Conservation (phyloP, 768 basidiomycete genomes). For the Pleurotus citrinopileatus region DNA sequence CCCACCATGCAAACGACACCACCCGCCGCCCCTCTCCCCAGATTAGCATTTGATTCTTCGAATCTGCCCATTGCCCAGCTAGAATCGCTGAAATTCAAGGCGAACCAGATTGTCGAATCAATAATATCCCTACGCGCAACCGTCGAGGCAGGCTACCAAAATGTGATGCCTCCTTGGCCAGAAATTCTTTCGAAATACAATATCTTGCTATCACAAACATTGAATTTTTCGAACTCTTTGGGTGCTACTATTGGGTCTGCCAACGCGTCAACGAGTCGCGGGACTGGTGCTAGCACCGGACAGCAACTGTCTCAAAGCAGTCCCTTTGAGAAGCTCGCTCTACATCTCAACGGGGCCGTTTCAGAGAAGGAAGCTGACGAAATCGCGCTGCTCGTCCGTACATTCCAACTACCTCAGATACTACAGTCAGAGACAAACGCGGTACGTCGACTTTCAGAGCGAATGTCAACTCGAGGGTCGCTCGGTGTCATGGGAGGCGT, state of each 20-base stretch:
- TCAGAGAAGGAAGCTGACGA: constrained; percentile 71
- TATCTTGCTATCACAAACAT: constrained; percentile 78
- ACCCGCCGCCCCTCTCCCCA: not conserved
- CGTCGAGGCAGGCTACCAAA: constrained; percentile 54
- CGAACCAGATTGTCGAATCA: constrained; percentile 77
- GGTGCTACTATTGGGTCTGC: constrained; percentile 34
- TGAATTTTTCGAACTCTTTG: constrained; percentile 68
- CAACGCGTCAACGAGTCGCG: constrained; percentile 10
- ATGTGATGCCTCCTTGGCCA: constrained; percentile 79
- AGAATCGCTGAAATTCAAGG: constrained; percentile 75
- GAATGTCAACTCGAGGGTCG: constrained; percentile 60
- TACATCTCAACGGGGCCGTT: constrained; percentile 61
- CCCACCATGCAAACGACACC: not conserved
- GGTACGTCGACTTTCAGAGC: constrained; percentile 65
- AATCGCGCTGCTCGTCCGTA: constrained; percentile 71
- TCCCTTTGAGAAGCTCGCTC: constrained; percentile 60
- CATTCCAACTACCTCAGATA: constrained; percentile 78
- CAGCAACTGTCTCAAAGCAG: constrained; percentile 28
- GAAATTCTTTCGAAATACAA: constrained; percentile 87
- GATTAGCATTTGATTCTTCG: constrained; percentile 18
- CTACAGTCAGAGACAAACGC: constrained; percentile 67
- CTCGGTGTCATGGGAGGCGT: constrained; percentile 41
- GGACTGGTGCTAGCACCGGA: constrained; percentile 3
- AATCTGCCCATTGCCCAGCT: constrained; percentile 62
- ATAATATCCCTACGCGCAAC: constrained; percentile 62